phyloP scores from a whole-genome alignment of 2,329 filamentous ascomycete species.

The Mollisia scopiformis region DNA sequence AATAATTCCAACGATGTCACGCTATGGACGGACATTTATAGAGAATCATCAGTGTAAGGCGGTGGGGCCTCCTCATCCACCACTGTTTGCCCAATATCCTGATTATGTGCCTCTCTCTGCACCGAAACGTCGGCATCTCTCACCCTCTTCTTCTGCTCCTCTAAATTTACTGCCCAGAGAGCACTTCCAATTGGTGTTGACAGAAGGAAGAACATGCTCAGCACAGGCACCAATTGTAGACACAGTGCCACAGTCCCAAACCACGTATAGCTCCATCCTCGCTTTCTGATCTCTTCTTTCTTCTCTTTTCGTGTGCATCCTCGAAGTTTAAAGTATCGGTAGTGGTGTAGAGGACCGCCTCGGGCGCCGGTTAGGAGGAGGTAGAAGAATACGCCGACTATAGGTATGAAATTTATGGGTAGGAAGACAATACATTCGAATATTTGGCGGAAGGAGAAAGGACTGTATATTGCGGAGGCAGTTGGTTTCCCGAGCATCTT shows the following conservation, averaged over 20 bases:
- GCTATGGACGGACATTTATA: conserved; percentile 2
- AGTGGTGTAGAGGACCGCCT: conserved; percentile 86
- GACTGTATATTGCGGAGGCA: conserved; percentile 75
- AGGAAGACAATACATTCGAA: conserved; percentile 78
- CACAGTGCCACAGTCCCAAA: conserved; percentile 86
- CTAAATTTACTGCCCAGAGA: conserved; percentile 81
- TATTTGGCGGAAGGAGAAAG: conserved; percentile 91
- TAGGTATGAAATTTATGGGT: conserved; percentile 85
- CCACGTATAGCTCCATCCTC: conserved; percentile 86
- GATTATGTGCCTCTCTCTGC: neutral
- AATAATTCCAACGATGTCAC: neutral
- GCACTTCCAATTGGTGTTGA: conserved; percentile 85
- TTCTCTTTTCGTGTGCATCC: conserved; percentile 75
- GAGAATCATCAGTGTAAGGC: conserved; percentile 32
- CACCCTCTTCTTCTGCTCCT: conserved; percentile 49
- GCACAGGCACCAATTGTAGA: conserved; percentile 82
- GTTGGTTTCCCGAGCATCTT: conserved; percentile 84
- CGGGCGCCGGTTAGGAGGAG: conserved; percentile 86
- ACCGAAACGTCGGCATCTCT: conserved; percentile 17
- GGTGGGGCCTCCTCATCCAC: conserved; percentile 30
- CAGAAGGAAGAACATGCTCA: conserved; percentile 94
- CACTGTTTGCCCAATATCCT: neutral
- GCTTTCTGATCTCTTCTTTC: conserved; percentile 67
- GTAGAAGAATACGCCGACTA: conserved; percentile 82
- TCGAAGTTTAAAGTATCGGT: conserved; percentile 84